Conservation (phyloP, 2,329 filamentous ascomycete species). For the Cladosporium phlei region DNA sequence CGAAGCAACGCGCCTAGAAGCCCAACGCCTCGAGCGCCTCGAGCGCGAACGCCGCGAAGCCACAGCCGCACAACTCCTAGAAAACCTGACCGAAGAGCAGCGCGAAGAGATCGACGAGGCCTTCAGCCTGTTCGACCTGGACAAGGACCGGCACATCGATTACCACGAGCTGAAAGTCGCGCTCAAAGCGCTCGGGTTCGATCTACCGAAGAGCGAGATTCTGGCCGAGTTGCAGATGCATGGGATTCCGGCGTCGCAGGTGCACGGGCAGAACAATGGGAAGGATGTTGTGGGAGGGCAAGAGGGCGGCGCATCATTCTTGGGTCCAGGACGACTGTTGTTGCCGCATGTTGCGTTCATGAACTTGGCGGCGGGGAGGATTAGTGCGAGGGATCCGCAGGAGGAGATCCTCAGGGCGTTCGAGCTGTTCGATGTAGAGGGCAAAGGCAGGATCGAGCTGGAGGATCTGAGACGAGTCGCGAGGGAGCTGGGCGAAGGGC, state of each 20-base stretch:
- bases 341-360: slow-evolving; percentile 70
- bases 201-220: slow-evolving; percentile 80
- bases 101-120: slow-evolving; percentile 91
- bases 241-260: slow-evolving; percentile 54
- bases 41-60: slow-evolving; percentile 40
- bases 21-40: slow-evolving; percentile 26
- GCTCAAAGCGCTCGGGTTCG: slow-evolving; percentile 91
- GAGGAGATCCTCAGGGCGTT: slow-evolving; percentile 92
- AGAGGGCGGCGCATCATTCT: slow-evolving; percentile 26
- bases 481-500: slow-evolving; percentile 82
- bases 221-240: slow-evolving; percentile 75
- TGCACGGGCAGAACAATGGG: slow-evolving; percentile 15
- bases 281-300: slow-evolving; percentile 1
- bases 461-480: slow-evolving; percentile 84
- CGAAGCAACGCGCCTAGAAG: slow-evolving; percentile 26
- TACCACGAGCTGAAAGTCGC: slow-evolving; percentile 98
- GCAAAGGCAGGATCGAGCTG: slow-evolving; percentile 85
- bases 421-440: slow-evolving; percentile 84
- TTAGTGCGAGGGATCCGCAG: slow-evolving; percentile 75
- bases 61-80: slow-evolving; percentile 44
- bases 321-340: slow-evolving; percentile 57
- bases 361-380: slow-evolving; percentile 68
- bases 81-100: slow-evolving; percentile 75
- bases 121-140: slow-evolving; percentile 92
- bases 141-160: slow-evolving; percentile 89